These are phyloP conservation scores for Coemansia sp. DNA, from an alignment of 192 early-diverging fungal genomes.

Conservation along the genomic window DNA sequence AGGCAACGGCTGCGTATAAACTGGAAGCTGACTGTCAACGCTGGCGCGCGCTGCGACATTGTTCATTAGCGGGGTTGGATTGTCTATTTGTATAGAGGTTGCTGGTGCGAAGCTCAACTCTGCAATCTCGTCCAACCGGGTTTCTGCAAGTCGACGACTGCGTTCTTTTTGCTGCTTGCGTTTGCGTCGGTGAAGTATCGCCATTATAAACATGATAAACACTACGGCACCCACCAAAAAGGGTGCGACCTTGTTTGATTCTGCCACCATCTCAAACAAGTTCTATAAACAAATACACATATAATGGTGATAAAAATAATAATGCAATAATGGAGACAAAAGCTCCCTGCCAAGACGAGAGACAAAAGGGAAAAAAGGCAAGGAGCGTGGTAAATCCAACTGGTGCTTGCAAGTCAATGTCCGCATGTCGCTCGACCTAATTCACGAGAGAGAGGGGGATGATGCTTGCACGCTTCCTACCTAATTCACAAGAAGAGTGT, in stretches of 20 bases:
- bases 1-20: neutral
- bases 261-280: neutral
- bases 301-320: neutral
- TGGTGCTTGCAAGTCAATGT: neutral
- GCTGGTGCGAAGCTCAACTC: neutral
- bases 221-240: neutral
- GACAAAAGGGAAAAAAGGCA: neutral
- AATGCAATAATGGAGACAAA: neutral
- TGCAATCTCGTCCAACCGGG: neutral
- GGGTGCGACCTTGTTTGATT: neutral
- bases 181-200: neutral
- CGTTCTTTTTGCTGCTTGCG: neutral
- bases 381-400: neutral
- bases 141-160: neutral
- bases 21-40: constrained; percentile 3
- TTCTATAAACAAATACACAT: constrained; percentile 5
- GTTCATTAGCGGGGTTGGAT: neutral
- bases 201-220: neutral
- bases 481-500: neutral
- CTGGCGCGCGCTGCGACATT: constrained; percentile 8
- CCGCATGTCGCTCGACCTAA: too few relatives aligned
- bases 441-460: neutral
- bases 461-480: neutral
- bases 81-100: neutral
- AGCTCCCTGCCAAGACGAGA: neutral